These are phyloP conservation scores for Rhododendron simsii DNA, from an alignment of 148 eudicot genomes.

Conservation along the genomic window DNA sequence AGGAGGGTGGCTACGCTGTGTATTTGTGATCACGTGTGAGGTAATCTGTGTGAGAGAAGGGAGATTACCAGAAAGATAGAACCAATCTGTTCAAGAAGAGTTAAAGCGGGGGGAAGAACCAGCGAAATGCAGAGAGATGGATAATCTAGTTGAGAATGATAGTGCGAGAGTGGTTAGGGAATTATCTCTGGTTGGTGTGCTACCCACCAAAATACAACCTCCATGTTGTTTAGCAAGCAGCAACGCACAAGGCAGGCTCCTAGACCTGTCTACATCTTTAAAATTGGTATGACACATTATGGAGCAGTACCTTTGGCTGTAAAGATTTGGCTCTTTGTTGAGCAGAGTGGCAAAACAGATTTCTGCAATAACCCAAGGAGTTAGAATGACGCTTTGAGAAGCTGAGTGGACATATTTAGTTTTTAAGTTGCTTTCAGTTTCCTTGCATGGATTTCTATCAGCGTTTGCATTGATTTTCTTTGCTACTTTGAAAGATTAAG, in stretches of 20 bases:
- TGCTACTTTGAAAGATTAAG: background rate
- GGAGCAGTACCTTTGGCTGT: background rate
- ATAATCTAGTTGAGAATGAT: background rate
- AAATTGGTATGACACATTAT: background rate
- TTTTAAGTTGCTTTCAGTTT: background rate
- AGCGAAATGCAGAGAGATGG: background rate
- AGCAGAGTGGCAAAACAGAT: constrained; percentile 2
- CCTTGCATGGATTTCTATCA: background rate
- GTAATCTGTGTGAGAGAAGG: background rate
- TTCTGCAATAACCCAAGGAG: background rate
- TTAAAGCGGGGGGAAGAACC: background rate
- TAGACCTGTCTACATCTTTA: background rate
- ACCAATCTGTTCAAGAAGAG: background rate
- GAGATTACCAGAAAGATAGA: background rate
- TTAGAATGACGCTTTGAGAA: background rate
- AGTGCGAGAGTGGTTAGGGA: background rate
- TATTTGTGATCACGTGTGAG: background rate
- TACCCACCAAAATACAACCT: background rate
- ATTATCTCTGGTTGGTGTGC: background rate
- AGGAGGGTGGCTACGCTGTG: background rate
- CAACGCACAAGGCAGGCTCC: background rate
- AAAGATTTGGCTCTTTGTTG: background rate
- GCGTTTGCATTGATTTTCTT: background rate
- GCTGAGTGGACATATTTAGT: background rate
- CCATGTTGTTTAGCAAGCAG: background rate